Conservation (phyloP, 208 protist genomes). For the Tritrichomonas musculus region DNA sequence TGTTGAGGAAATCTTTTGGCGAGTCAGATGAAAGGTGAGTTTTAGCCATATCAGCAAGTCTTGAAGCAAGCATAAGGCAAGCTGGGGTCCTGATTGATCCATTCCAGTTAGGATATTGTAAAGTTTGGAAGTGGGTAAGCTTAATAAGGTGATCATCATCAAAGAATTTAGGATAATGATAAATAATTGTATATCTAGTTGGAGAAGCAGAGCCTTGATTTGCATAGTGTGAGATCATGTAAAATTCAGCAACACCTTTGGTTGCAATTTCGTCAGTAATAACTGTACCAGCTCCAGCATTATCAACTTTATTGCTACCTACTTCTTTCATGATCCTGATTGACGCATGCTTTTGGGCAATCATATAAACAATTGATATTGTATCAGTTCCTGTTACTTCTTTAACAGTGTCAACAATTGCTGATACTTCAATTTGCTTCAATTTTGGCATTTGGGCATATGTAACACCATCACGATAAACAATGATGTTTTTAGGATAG, state of each 20-base stretch:
- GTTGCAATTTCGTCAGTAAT: background rate
- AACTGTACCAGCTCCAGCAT: background rate
- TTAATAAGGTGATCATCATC: background rate
- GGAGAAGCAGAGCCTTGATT: background rate
- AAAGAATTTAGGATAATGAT: background rate
- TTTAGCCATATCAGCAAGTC: background rate
- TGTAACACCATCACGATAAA: background rate
- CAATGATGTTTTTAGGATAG: background rate
- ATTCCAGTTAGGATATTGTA: constrained; percentile 4
- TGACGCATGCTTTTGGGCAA: background rate
- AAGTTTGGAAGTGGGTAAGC: background rate
- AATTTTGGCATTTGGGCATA: background rate
- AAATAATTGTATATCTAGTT: constrained; percentile 28
- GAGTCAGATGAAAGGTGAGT: background rate
- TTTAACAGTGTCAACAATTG: background rate
- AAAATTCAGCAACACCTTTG: background rate
- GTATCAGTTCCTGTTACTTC: background rate
- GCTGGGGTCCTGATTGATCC: background rate
- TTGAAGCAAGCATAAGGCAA: background rate
- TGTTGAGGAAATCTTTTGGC: background rate
- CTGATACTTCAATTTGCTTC: background rate
- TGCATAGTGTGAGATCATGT: background rate
- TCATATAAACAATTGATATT: background rate
- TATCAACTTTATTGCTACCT: background rate
- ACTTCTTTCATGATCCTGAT: background rate